phyloP scores from a whole-genome alignment of 306 rosid species.

The Cicer pinnatifidum region DNA sequence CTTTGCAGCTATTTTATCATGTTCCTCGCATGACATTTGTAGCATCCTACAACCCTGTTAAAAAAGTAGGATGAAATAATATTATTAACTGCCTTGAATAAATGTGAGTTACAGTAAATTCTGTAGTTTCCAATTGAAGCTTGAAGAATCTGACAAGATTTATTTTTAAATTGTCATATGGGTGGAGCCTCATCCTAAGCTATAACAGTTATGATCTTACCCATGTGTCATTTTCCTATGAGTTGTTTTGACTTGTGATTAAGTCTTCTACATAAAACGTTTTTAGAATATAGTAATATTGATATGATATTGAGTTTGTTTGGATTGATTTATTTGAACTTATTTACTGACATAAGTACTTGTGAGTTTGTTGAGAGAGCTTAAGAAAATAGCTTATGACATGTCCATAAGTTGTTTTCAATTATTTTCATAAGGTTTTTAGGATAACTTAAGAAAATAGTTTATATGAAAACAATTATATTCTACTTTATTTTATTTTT shows the following conservation, averaged over 20 bases:
- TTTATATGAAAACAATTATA: too few relatives aligned
- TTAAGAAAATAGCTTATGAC: too few relatives aligned
- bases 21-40: constrained; percentile 67
- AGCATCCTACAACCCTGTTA: constrained; percentile 69
- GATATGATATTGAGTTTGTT: neutral
- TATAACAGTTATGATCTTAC: neutral
- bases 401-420: too few relatives aligned
- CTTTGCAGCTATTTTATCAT: constrained; percentile 65
- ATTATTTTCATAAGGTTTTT: too few relatives aligned
- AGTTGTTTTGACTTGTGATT: neutral
- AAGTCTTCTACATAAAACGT: neutral
- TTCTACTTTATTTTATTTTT: too few relatives aligned
- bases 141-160: neutral
- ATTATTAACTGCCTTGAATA: neutral
- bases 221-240: neutral
- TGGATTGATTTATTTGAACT: too few relatives aligned
- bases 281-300: neutral
- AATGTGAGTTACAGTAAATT: neutral
- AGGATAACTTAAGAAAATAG: too few relatives aligned
- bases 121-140: neutral
- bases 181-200: neutral
- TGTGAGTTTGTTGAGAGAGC: too few relatives aligned
- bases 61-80: neutral
- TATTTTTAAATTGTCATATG: neutral
- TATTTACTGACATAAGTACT: too few relatives aligned